A percentile compares a stretch with the other conserved stretches of the same genome.
phyloP scores from a whole-genome alignment of 2,329 filamentous ascomycete species.

The Penicillium sp. region DNA sequence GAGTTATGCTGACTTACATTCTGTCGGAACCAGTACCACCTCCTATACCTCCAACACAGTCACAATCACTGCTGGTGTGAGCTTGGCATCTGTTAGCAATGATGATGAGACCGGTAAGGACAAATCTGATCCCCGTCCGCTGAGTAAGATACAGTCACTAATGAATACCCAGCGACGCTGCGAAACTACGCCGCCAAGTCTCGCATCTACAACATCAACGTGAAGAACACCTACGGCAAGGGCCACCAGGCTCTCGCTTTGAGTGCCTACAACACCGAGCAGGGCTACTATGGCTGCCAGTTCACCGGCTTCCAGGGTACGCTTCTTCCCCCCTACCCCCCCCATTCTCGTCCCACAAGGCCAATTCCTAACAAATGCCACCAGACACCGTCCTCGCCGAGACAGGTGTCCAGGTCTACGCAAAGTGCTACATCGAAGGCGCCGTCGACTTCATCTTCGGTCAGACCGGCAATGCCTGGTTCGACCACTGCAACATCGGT shows the following conservation, averaged over 20 bases:
- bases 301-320: conserved; percentile 31
- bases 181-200: conserved; percentile 15
- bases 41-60: conserved; percentile 60
- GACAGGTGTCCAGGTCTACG: conserved; percentile 31
- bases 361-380: neutral
- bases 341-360: neutral
- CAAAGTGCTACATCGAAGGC: conserved; percentile 33
- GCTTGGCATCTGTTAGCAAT: conserved; percentile 11
- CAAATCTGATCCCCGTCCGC: neutral
- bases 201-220: conserved; percentile 34
- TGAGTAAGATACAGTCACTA: neutral
- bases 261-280: conserved; percentile 25
- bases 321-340: neutral
- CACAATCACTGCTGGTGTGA: conserved; percentile 48
- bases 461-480: conserved; percentile 35
- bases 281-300: conserved; percentile 17
- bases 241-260: conserved; percentile 32
- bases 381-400: conserved; percentile 29
- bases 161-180: conserved; percentile 6
- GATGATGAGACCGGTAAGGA: conserved; percentile 26
- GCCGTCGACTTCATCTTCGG: conserved; percentile 25
- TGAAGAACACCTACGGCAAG: conserved; percentile 35
- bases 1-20: neutral
- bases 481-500: conserved; percentile 44
- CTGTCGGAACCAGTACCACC: conserved; percentile 25